Base-by-base conservation (phyloP, 768 basidiomycete species). In the Suillus subalutaceus region DNA sequence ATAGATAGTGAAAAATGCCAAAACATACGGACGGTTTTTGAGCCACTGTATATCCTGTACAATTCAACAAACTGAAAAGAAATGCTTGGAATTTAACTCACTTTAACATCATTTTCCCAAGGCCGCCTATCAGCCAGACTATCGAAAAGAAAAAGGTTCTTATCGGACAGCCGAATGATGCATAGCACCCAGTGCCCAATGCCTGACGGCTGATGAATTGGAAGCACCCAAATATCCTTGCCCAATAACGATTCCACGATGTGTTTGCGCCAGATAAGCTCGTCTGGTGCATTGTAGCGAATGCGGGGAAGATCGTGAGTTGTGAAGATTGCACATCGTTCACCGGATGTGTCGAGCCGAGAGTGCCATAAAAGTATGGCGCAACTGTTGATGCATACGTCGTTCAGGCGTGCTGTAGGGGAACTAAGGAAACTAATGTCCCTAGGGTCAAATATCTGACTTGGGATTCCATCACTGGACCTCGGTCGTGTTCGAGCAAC, bases 191-290 rank as follows among this genome's bases (percentile, higher is more conserved):
- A 46, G 9, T 46, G 44, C 3, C 46, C n/a, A n/a, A 46, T 10
- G 9, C 9, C 9, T 0, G 9, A n/a, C 3, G 46, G 20, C 20
- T 20, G 0, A n/a, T 46, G 46, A 9, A 46, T 75, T 0, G 80
- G 81, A 3, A 82, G 37, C 4, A 81, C 73, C 79, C 79, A 82
- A 0, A 72, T 16, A 5, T 65, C 38, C 55, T 74, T 0, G 20
- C 12, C 79, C 79, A 80, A 55, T 73, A 82, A 18, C 61, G 18
- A 0, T 67, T 68, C 6, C 44, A 57, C 0, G 32, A 18, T 0
- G 66, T 63, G 1, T 58, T n/a, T 41, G 0, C 66, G 43, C 78
- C 78, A 80, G 0, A 80, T 8, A 0, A 72, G 63, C 0, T 37
- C 16, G 18, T 68, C 60, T 0, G 43, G 6, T 4, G 57, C 44